Evolutionary conservation across 345 rosid species (phyloP), one percentile per base, ranked within the genome.

Genomic region (Erysimum cheiranthoides): DNA sequence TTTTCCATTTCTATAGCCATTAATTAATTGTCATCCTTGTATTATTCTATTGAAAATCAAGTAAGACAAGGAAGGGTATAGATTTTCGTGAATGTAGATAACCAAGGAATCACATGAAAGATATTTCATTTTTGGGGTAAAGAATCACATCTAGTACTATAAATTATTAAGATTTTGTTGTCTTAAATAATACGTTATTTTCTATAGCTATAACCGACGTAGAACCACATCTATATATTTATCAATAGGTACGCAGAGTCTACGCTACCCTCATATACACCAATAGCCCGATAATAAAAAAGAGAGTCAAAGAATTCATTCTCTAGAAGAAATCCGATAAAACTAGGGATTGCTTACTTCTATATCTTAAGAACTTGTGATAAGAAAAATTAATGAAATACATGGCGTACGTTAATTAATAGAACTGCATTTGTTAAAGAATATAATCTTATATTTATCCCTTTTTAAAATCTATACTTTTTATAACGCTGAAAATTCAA

Each of bases 81-180:
- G 74, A 52, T 68, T 32, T 61, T 68, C 74, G 74, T 68, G 74
- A 75, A 75, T 61, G 69, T 75, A 75, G 74, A 50, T 68, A 75
- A 40, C 74, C 70, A 75, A 75, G 74, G 70, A 75, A 75, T 68
- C 79, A 68, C 79, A 75, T 68, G 79, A 50, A 68, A 75, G 79
- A 68, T 68, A 50, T 39, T 39, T 75, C 46, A 31, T 32, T 68
- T 61, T 36, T 17, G 27, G 46, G 61, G 54, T 49, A 67, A 74
- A 38, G 45, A 67, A 50, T 28, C 59, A 66, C 72, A 66, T 47
- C 71, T 49, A 50, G 46, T 66, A 50, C 47, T 12, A 35, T 66
- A 74, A 46, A 57, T 57, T 57, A 57, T 74, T 57, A 46, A 17
- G 40, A 66, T 46, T 46, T 66, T 74, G 59, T 28, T 39, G 51